Evolutionary conservation across 2,329 filamentous ascomycete genomes (phyloP).

Genomic region (Sclerotinia trifoliorum): DNA sequence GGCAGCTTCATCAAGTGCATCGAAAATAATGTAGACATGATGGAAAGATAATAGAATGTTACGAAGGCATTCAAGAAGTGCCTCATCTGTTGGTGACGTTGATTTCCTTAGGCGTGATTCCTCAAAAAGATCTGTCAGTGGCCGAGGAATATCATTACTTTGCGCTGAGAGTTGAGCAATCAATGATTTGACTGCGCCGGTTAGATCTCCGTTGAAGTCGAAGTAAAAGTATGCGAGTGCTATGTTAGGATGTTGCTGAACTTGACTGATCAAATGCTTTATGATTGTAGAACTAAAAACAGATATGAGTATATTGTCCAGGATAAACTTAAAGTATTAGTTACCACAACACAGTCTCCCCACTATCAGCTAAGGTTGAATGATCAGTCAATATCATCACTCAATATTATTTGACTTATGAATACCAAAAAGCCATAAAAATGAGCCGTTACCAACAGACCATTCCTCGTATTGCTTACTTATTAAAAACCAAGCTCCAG

Average conservation of each 20-base stretch:
- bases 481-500: slow-evolving; percentile 33
- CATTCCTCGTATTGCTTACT: slow-evolving; percentile 37
- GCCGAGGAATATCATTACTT: slow-evolving; percentile 24
- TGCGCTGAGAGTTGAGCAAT: slow-evolving; percentile 41
- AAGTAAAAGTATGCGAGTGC: slow-evolving; percentile 45
- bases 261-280: slow-evolving; percentile 33
- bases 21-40: slow-evolving; percentile 41
- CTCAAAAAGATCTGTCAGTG: slow-evolving; percentile 27
- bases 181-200: slow-evolving; percentile 40
- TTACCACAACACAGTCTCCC: slow-evolving; percentile 44
- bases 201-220: slow-evolving; percentile 41
- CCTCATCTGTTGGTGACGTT: slow-evolving; percentile 20
- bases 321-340: slow-evolving; percentile 9
- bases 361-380: slow-evolving; percentile 40
- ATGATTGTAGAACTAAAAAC: slow-evolving; percentile 38
- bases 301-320: neutral
- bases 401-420: slow-evolving; percentile 23
- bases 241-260: slow-evolving; percentile 28
- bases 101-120: slow-evolving; percentile 9
- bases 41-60: slow-evolving; percentile 35
- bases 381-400: slow-evolving; percentile 18
- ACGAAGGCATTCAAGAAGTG: slow-evolving; percentile 23
- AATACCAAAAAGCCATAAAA: slow-evolving; percentile 44
- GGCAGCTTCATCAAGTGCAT: slow-evolving; percentile 43
- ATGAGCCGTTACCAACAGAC: slow-evolving; percentile 36